Evolutionary conservation across 148 eudicot genomes (phyloP).

Genomic region (Nyssa sinensis): DNA sequence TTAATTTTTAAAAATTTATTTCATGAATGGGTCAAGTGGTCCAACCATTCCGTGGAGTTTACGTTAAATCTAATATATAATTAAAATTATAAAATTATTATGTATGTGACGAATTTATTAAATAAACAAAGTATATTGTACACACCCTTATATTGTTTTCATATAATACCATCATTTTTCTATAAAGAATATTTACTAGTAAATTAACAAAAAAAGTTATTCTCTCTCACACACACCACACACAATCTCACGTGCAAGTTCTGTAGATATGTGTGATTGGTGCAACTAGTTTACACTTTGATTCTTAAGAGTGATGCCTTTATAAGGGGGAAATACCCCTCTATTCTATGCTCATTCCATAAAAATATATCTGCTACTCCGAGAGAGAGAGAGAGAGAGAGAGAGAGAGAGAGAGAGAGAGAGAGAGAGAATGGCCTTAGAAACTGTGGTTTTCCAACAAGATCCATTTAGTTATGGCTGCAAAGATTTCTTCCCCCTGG

Average conservation of each 20-base stretch:
- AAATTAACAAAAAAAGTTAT: not conserved
- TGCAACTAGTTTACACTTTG: not conserved
- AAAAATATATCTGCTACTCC: too few species aligned
- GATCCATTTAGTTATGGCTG: constrained; percentile 21
- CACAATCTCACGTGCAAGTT: constrained; percentile 7
- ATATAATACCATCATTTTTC: constrained; percentile 1
- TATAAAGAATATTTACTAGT: not conserved
- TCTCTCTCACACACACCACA: not conserved
- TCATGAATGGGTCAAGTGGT: too few species aligned
- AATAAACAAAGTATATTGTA: not conserved
- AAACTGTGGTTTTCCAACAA: constrained; percentile 38
- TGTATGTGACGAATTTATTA: too few species aligned
- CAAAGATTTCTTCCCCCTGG: constrained; percentile 18
- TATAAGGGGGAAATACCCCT: not conserved
- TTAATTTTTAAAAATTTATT: too few species aligned
- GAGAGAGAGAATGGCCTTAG: constrained; percentile 34
- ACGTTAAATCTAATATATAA: too few species aligned
- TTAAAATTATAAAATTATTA: too few species aligned
- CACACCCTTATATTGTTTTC: not conserved
- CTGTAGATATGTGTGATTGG: not conserved
- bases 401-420: not conserved
- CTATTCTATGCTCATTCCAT: not conserved
- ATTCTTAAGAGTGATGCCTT: not conserved
- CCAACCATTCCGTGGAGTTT: too few species aligned
- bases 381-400: too few species aligned